These are phyloP conservation scores for Colletotrichum sp. DNA, from an alignment of 2,329 filamentous ascomycete genomes.

Conservation along the genomic window DNA sequence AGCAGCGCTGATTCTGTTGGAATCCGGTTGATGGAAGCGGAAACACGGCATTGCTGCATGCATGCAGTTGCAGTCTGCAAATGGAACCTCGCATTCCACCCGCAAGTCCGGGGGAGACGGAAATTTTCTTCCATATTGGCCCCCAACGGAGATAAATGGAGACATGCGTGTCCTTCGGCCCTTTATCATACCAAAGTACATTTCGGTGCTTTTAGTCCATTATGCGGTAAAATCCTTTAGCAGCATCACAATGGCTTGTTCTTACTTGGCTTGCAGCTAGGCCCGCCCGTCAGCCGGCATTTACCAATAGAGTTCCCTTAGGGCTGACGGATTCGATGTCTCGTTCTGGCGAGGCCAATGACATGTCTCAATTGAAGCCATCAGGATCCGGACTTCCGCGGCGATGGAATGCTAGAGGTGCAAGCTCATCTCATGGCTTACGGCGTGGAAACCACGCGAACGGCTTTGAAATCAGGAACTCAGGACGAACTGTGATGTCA, in stretches of 20 bases:
- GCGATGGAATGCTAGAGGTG: not conserved
- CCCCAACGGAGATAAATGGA: not conserved
- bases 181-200: not conserved
- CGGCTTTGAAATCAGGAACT: not conserved
- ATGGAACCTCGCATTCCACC: not conserved
- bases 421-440: not conserved
- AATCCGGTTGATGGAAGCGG: not conserved
- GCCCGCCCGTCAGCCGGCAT: not conserved
- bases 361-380: not conserved
- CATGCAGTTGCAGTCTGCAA: not conserved
- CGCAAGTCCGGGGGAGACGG: not conserved
- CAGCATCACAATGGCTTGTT: not conserved
- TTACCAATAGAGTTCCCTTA: not conserved
- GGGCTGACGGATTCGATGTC: not conserved
- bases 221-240: not conserved
- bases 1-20: not conserved
- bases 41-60: not conserved
- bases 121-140: not conserved
- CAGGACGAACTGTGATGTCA: not conserved
- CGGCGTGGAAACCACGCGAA: not conserved
- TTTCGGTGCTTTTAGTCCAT: not conserved
- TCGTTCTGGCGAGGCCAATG: not conserved
- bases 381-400: not conserved
- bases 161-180: not conserved
- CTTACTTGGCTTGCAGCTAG: not conserved